These are phyloP conservation scores for Viola odorata DNA, from an alignment of 345 rosid species.

Conservation along the genomic window DNA sequence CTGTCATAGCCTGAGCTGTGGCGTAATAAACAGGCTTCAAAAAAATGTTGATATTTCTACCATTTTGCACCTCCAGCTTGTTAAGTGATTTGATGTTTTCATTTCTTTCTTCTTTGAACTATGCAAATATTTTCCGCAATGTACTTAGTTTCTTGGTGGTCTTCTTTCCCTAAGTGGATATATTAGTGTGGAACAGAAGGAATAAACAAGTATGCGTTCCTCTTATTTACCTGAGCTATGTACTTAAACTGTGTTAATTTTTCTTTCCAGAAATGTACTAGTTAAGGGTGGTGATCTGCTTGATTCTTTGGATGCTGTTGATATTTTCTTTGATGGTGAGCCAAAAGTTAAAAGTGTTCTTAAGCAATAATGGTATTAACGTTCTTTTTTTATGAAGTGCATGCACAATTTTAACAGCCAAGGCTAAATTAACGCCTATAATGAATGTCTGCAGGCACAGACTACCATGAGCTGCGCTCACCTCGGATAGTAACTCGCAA, in stretches of 20 bases:
- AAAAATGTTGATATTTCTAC: too few relatives aligned
- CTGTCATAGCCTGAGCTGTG: too few relatives aligned
- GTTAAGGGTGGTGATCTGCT: conserved; percentile 98
- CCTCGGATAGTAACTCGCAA: conserved; percentile 67
- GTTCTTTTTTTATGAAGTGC: not conserved
- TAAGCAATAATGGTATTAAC: not conserved
- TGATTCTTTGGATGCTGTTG: conserved; percentile 74
- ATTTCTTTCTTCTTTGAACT: too few relatives aligned
- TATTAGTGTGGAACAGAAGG: not conserved
- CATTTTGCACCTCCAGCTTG: too few relatives aligned
- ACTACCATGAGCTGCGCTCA: conserved; percentile 55
- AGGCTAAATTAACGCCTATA: not conserved
- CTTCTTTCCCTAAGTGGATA: not conserved
- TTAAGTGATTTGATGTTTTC: too few relatives aligned
- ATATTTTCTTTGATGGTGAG: conserved; percentile 75
- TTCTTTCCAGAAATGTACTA: conserved; percentile 64
- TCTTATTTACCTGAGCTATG: not conserved
- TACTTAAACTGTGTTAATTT: not conserved
- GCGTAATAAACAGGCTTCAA: too few relatives aligned
- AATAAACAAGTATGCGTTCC: not conserved
- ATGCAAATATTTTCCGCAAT: too few relatives aligned
- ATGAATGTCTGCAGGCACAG: conserved; percentile 40
- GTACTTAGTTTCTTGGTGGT: too few relatives aligned
- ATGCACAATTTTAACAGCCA: not conserved
- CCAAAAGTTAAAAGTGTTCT: not conserved